Evolutionary conservation across 2,329 filamentous ascomycete species (phyloP).

Genomic region (Fusarium nygamai): DNA sequence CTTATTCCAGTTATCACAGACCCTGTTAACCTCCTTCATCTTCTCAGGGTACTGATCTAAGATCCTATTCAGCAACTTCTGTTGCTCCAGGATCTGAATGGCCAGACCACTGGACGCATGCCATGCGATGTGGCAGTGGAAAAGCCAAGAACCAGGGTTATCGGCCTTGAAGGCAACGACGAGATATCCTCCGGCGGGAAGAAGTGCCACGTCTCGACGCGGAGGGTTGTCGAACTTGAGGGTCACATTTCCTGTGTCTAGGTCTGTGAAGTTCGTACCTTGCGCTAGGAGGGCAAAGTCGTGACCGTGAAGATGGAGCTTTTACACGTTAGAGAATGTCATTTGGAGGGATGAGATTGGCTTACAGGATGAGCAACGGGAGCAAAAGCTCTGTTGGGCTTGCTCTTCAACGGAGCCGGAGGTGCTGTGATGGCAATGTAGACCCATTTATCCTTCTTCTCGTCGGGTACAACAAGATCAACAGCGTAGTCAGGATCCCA

Average conservation of each 20-base stretch:
- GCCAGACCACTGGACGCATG: slow-evolving; percentile 20
- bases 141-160: slow-evolving; percentile 19
- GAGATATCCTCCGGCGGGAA: slow-evolving; percentile 16
- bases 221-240: slow-evolving; percentile 26
- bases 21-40: slow-evolving; percentile 15
- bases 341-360: rapidly evolving
- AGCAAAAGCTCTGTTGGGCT: background rate
- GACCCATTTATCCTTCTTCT: slow-evolving; percentile 8
- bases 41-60: background rate
- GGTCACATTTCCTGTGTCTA: background rate
- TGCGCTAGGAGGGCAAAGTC: slow-evolving; percentile 24
- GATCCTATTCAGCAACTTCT: slow-evolving; percentile 6
- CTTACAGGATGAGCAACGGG: slow-evolving; percentile 22
- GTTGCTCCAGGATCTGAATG: slow-evolving; percentile 17
- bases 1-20: slow-evolving; percentile 18
- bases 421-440: slow-evolving; percentile 26
- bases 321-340: rapidly evolving
- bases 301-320: slow-evolving; percentile 18
- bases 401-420: background rate
- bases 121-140: slow-evolving; percentile 23
- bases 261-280: background rate
- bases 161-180: slow-evolving; percentile 13
- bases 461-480: slow-evolving; percentile 1
- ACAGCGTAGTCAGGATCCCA: slow-evolving; percentile 22
- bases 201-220: slow-evolving; percentile 13